Evolutionary conservation across 257 asterid genomes (phyloP).

Genomic region (Fraxinus cuspidata): DNA sequence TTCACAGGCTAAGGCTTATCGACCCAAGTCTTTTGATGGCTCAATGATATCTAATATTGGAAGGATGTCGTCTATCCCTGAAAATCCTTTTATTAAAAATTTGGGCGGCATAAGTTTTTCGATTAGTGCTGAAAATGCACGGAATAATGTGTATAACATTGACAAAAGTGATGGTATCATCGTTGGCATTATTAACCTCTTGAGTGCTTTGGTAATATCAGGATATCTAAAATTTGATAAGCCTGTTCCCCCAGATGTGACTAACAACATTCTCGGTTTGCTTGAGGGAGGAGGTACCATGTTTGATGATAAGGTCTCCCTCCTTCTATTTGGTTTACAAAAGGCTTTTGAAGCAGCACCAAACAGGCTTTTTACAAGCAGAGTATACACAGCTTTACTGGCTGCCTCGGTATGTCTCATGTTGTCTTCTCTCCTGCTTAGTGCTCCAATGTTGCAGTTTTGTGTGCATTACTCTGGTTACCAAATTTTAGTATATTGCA

Average conservation of each 20-base stretch:
- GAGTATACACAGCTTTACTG: conserved; percentile 77
- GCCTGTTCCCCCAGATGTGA: conserved; percentile 70
- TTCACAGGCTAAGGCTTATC: conserved; percentile 49
- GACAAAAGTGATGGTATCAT: conserved; percentile 85
- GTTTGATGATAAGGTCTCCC: conserved; percentile 99
- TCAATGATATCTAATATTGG: conserved; percentile 44
- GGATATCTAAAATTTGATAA: conserved; percentile 81
- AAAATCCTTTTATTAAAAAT: conserved; percentile 54
- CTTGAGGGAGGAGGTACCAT: conserved; percentile 97
- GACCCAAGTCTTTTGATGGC: conserved; percentile 37
- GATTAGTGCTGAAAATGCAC: conserved; percentile 93
- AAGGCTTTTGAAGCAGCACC: conserved; percentile 99
- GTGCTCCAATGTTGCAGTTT: conserved; percentile 24
- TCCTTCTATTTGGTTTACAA: conserved; percentile 89
- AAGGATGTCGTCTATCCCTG: conserved; percentile 68
- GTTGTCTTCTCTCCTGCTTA: conserved; percentile 24
- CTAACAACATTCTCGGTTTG: conserved; percentile 68
- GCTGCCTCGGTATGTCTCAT: conserved; percentile 79
- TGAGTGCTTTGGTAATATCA: conserved; percentile 86
- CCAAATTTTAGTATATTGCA: conserved; percentile 4
- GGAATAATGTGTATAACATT: conserved; percentile 90
- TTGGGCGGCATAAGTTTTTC: conserved; percentile 86
- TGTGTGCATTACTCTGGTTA: not conserved
- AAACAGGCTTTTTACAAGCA: conserved; percentile 78
- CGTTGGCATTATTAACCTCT: conserved; percentile 77